A percentile compares a stretch with the other conserved stretches of the same genome.
Conservation (phyloP, 768 basidiomycete genomes). For the Tylopilus balloui region DNA sequence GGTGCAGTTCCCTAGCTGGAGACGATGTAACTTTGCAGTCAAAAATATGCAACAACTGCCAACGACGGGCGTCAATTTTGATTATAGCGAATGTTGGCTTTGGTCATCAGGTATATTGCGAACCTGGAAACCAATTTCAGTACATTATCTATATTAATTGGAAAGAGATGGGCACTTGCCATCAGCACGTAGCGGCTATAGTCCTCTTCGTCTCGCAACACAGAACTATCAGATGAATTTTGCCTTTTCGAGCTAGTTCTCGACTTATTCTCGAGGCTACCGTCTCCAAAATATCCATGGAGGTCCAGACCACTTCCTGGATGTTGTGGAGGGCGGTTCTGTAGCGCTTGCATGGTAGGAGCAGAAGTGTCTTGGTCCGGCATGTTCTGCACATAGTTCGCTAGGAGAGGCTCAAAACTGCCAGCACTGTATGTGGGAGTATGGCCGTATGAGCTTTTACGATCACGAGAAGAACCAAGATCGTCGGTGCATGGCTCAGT, state of each 20-base stretch:
- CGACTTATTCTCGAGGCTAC: conserved; percentile 26
- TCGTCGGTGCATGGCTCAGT: conserved; percentile 18
- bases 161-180: conserved; percentile 32
- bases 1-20: conserved; percentile 1
- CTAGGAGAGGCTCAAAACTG: conserved; percentile 59
- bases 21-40: conserved; percentile 1
- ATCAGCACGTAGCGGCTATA: conserved; percentile 54
- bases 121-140: conserved; percentile 38
- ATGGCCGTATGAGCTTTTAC: conserved; percentile 37
- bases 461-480: conserved; percentile 27
- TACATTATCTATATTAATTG: not conserved
- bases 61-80: conserved; percentile 3
- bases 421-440: conserved; percentile 48
- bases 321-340: conserved; percentile 21
- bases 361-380: conserved; percentile 18
- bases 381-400: conserved; percentile 35
- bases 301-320: not conserved
- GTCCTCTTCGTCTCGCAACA: conserved; percentile 48
- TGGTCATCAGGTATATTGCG: conserved; percentile 49
- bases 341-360: conserved; percentile 26
- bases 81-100: conserved; percentile 31
- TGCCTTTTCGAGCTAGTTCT: conserved; percentile 20
- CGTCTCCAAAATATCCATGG: conserved; percentile 13
- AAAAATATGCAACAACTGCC: conserved; percentile 2
- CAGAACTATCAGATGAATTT: conserved; percentile 21